Conservation (phyloP, 768 basidiomycete species). For the Suillus occidentalis region DNA sequence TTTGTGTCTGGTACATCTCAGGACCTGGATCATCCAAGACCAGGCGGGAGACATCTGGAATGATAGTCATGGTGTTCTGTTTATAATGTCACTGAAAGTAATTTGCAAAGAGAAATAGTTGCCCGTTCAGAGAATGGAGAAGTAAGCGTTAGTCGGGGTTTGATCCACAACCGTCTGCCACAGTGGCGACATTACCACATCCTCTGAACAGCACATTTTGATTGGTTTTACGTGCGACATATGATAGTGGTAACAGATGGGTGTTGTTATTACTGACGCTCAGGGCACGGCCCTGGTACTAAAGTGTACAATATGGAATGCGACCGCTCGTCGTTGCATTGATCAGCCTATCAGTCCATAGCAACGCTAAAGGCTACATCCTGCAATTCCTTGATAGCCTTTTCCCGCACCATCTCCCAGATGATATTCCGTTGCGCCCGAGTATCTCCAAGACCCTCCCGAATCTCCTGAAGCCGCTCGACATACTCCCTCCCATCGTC, state of each 20-base stretch:
- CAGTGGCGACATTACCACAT: background rate
- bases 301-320: background rate
- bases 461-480: conserved; percentile 79
- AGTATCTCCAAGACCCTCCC: conserved; percentile 77
- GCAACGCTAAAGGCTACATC: conserved; percentile 50
- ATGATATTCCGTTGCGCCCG: conserved; percentile 68
- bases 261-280: background rate
- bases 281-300: background rate
- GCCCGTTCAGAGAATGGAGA: background rate
- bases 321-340: background rate
- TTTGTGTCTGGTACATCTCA: conserved; percentile 15
- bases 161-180: background rate
- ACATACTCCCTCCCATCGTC: conserved; percentile 88
- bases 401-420: conserved; percentile 76
- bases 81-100: background rate
- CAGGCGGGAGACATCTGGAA: conserved; percentile 50
- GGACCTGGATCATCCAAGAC: conserved; percentile 39
- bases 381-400: conserved; percentile 73
- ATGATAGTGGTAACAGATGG: background rate
- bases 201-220: background rate
- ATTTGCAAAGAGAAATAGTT: conserved; percentile 1
- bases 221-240: background rate
- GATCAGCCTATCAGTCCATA: conserved; percentile 21
- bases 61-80: conserved; percentile 27
- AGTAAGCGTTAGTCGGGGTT: conserved; percentile 8